Base-by-base conservation (phyloP, 2,329 filamentous ascomycete species). In the Lizonia empirigonia region DNA sequence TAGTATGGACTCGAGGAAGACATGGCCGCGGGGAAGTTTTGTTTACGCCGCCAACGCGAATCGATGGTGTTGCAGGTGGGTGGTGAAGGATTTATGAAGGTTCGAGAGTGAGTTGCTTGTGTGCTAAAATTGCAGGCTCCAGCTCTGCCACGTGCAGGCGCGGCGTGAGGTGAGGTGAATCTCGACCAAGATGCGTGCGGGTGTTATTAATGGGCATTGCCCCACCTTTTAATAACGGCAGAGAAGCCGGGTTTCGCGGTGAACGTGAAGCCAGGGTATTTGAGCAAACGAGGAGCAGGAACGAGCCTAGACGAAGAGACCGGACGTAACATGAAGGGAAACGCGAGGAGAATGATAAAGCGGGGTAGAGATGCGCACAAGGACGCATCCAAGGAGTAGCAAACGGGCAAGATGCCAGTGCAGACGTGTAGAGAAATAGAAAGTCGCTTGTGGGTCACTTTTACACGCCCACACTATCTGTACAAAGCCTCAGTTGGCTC, bases 391-490 rank as follows among this genome's bases (percentile, higher is more conserved):
- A n/a, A 15, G 13, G 9, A 27, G 15, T 22, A 23, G 19, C 35
- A 40, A 20, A 44, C 30, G 18, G 36, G 10, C 7, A 16, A 18
- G 12, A 29, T 5, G 12, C 12, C 12, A 24, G 8, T 3, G 27
- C 49, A 23, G 5, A 30, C 10, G 23, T 29, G 13, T 30, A 13
- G 27, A 46, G 34, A 22, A 50, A 40, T 19, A 37, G 45, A 15
- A 32, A 46, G 23, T 30, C 49, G 41, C 20, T 47, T 38, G 34
- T 42, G 37, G 49, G 38, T 29, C 32, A 19, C 13, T 46, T 53
- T 36, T 48, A 44, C 44, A 48, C 39, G 34, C 34, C 44, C 50
- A 34, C 38, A 47, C 44, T 32, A 45, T 38, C 48, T 50, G 41
- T 45, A 44, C 34, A 48, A 37, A 41, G 36, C 27, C 41, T 19